Evolutionary conservation across 202 grass and related monocot genomes (phyloP), one percentile per base, ranked within the genome.

Genomic region (Elaeis oleifera): DNA sequence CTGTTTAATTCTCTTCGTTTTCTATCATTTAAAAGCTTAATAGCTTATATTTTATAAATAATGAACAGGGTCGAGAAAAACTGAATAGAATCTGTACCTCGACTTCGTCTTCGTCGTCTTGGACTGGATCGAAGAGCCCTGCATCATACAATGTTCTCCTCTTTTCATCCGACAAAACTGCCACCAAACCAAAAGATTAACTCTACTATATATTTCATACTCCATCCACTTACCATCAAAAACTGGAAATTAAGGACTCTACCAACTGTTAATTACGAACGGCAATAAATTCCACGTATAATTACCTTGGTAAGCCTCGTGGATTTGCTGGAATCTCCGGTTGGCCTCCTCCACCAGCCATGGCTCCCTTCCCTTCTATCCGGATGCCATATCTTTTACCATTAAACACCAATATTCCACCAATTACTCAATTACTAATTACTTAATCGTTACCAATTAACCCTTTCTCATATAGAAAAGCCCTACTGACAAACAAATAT

Each of bases 81-180:
- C 9, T 44, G 36, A 44, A 11, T 44, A 9, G 36, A 44, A 44
- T 44, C 8, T 1, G 36, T 75, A 87, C 85, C 77, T 96, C 87
- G 1, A 77, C 87, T 17, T 88, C 87, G 27, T 73, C 79, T 23
- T 82, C 66, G 55, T 76, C 58, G 58, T 89, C 85, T 70, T 86
- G 72, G 4, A 78, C 27, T 11, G 66, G 85, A 32, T 95, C 76
- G 73, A 75, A 89, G 31, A 89, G 50, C 3, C 85, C 90, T 2
- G 76, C 62, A 60, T 96, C 87, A 53, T 91, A 96, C 23, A 91
- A 64, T 39, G 63, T 60, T 70, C 87, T 80, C 79, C 81, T 68
- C 79, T 83, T 81, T 49, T 78, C 68, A 74, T 96, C 87, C 15
- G 91, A 91, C 49, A 95, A 67, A 39, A 95, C 90, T 91, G 80